Evolutionary conservation across 2,329 filamentous ascomycete genomes (phyloP), one percentile per base, ranked within the genome.

Genomic region (Microcyclospora pomicola): DNA sequence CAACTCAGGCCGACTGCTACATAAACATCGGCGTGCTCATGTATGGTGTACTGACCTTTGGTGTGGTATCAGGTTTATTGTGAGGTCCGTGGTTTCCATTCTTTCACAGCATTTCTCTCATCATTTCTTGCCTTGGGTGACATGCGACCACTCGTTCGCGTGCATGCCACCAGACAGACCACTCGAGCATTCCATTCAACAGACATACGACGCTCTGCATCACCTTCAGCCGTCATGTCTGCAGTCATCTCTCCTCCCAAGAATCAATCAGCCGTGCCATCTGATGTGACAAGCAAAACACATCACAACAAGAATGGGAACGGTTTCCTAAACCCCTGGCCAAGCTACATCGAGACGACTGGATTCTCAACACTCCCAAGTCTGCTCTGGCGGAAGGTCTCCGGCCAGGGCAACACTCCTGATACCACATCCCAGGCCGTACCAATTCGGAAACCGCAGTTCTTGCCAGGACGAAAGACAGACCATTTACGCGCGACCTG

Each of bases 401-500:
- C 55, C 2, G 73, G 74, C 16, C 59, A 67, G 45, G 55, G 52
- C 5, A 72, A 47, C 34, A 51, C 42, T 1, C 80, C 82, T 19
- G 69, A 83, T 52, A 77, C 77, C 6, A 71, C 70, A 9, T 70
- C 72, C 15, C 74, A 78, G 9, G 77, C 77, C 0, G 75, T 91
- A 9, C 63, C 73, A 2, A 73, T 88, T 13, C 71, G 68, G 39
- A 72, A 71, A 43, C 82, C 85, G 0, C 53, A 66, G 4, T 88
- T 88, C 59, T 68, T 83, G 9, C 60, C 73, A 1, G 64, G 65
- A 11, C 73, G 82, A 38, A 60, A 68, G 4, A 73, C 71, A 2
- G 46, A 61, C 13, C 68, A 72, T 31, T 70, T 96, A 15, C 77
- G 86, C 38, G 83, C 87, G 27, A 96, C 88, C 31, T 95, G 88